Percentiles rank a stretch among this genome's conserved stretches.
phyloP scores from a whole-genome alignment of 192 early-diverging fungal species.

The Coemansia sp. region DNA sequence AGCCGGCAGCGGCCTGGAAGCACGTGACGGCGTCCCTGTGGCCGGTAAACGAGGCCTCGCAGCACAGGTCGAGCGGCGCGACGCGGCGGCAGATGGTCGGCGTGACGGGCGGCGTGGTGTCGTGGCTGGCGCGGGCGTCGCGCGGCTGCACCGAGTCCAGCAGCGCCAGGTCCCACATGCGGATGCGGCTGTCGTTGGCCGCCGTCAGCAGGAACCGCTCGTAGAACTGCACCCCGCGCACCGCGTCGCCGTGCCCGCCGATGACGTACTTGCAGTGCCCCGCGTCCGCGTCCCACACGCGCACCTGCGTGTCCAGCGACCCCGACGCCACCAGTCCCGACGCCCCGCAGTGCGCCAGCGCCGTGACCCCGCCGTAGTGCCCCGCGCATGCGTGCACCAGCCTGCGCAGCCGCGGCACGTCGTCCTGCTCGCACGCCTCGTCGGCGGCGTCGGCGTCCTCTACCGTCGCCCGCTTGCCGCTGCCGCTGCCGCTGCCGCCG shows the following conservation, averaged over 20 bases:
- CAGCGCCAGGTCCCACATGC: constrained; percentile 66
- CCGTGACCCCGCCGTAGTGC: constrained; percentile 61
- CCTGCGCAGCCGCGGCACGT: constrained; percentile 35
- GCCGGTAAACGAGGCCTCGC: constrained; percentile 34
- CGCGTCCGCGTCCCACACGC: constrained; percentile 59
- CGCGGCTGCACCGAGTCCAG: constrained; percentile 59
- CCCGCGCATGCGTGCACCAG: constrained; percentile 44
- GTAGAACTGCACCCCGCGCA: constrained; percentile 42
- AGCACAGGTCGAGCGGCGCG: constrained; percentile 52
- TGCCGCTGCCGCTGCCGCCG: neutral
- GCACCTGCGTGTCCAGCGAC: constrained; percentile 67
- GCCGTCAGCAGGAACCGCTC: constrained; percentile 58
- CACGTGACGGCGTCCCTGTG: constrained; percentile 43
- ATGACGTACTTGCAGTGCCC: constrained; percentile 43
- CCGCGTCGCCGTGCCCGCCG: constrained; percentile 27
- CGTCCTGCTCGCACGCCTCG: constrained; percentile 21
- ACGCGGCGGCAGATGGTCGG: constrained; percentile 36
- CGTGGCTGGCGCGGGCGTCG: neutral
- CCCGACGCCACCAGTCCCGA: constrained; percentile 61
- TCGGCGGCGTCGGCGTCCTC: constrained; percentile 18
- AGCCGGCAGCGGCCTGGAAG: constrained; percentile 33
- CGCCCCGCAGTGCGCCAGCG: constrained; percentile 59
- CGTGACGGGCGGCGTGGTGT: constrained; percentile 53
- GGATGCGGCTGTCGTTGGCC: constrained; percentile 63
- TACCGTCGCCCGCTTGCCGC: neutral